phyloP scores from a whole-genome alignment of 2,329 filamentous ascomycete species.

The Dactylella cylindrospora region DNA sequence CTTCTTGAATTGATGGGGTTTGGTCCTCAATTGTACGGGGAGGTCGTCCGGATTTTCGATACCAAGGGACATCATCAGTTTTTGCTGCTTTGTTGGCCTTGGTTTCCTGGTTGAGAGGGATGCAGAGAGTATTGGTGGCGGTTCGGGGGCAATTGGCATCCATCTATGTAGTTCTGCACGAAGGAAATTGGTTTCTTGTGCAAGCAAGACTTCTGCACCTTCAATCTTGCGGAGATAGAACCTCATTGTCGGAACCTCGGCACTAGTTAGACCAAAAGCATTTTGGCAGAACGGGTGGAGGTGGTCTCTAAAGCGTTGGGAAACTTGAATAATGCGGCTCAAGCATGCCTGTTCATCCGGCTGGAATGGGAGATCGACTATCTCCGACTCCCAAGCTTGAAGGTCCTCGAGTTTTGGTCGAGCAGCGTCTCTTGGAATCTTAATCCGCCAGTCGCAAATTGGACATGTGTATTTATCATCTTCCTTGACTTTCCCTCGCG shows the following conservation, averaged over 20 bases:
- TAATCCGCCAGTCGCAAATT: conserved; percentile 95
- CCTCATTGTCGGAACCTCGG: conserved; percentile 83
- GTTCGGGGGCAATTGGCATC: conserved; percentile 81
- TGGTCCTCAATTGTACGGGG: conserved; percentile 77
- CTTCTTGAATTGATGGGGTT: conserved; percentile 71
- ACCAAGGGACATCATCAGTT: conserved; percentile 83
- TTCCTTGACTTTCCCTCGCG: conserved; percentile 94
- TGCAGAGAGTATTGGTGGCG: conserved; percentile 81
- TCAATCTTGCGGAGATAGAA: conserved; percentile 98
- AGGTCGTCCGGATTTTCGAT: conserved; percentile 89
- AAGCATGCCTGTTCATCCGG: conserved; percentile 90
- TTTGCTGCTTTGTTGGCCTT: conserved; percentile 93
- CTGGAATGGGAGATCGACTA: conserved; percentile 80
- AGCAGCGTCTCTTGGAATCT: conserved; percentile 93
- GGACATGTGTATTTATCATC: conserved; percentile 98
- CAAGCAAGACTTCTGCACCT: conserved; percentile 87
- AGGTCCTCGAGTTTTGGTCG: conserved; percentile 93
- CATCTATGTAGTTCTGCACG: conserved; percentile 92
- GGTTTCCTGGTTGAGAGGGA: conserved; percentile 94
- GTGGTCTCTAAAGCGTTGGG: conserved; percentile 78
- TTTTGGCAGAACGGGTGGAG: conserved; percentile 77
- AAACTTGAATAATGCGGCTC: conserved; percentile 81
- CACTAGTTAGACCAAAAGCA: conserved; percentile 72
- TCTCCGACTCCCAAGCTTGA: conserved; percentile 78
- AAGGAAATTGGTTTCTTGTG: conserved; percentile 96